Evolutionary conservation across 495 filamentous ascomycete genomes (phyloP).

Genomic region (Hyaloscypha bicolor): DNA sequence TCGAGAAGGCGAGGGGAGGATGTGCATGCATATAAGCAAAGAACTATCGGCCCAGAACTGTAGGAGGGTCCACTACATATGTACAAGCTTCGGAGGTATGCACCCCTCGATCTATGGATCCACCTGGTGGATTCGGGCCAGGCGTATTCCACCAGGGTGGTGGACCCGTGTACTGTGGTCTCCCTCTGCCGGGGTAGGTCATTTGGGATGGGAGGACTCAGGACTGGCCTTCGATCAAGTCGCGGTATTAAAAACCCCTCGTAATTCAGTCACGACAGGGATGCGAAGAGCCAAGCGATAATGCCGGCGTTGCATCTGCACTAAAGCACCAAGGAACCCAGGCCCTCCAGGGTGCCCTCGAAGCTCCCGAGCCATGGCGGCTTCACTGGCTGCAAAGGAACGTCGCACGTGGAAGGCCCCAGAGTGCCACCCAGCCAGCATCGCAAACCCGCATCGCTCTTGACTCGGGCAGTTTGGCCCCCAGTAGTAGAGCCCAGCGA

Average conservation of each 20-base stretch:
- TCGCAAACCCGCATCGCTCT: not conserved
- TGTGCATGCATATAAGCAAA: slow-evolving; percentile 20
- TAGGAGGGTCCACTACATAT: slow-evolving; percentile 17
- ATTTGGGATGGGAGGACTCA: not conserved
- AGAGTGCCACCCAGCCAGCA: not conserved
- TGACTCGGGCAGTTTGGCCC: not conserved
- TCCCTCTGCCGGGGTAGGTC: not conserved
- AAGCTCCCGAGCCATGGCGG: not conserved
- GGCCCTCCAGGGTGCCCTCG: too few relatives aligned
- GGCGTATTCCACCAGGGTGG: not conserved
- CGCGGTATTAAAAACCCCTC: not conserved
- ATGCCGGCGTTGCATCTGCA: slow-evolving; percentile 10
- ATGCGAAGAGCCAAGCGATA: slow-evolving; percentile 3
- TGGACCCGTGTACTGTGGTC: not conserved
- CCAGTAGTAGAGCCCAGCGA: not conserved
- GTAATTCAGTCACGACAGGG: not conserved
- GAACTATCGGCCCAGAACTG: not conserved
- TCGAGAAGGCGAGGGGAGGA: slow-evolving; percentile 9
- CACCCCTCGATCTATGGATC: slow-evolving; percentile 27
- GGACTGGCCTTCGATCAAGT: not conserved
- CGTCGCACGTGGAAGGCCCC: slow-evolving; percentile 7
- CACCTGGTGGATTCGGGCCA: slow-evolving; percentile 23
- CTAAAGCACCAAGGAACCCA: too few relatives aligned
- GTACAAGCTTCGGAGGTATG: slow-evolving; percentile 5
- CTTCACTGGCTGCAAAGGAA: slow-evolving; percentile 14